Evolutionary conservation across 1,284 basidiomycete species (phyloP).

Genomic region (Apiotrichum sp.): DNA sequence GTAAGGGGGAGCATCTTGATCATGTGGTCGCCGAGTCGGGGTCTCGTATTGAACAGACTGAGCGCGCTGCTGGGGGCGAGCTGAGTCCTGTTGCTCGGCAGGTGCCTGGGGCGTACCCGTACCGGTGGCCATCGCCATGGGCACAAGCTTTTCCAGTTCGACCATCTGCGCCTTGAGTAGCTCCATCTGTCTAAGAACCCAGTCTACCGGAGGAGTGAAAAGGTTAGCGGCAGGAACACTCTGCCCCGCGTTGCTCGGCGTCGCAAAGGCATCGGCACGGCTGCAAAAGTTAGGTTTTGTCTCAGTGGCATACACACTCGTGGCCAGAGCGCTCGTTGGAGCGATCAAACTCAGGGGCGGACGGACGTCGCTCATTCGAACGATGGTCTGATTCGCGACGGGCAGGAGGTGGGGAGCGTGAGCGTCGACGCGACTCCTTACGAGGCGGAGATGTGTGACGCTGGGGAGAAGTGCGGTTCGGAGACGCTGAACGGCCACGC

Average conservation of each 20-base stretch:
- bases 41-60: background rate
- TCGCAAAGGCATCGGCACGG: background rate
- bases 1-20: background rate
- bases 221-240: too few relatives aligned
- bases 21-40: background rate
- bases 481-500: too few relatives aligned
- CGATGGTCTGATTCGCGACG: too few relatives aligned
- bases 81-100: background rate
- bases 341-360: too few relatives aligned
- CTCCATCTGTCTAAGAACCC: slow-evolving; percentile 9
- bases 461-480: too few relatives aligned
- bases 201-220: background rate
- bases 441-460: too few relatives aligned
- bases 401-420: too few relatives aligned
- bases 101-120: background rate
- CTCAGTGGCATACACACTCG: too few relatives aligned
- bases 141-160: slow-evolving; percentile 13
- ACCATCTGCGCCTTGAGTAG: slow-evolving; percentile 13
- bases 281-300: background rate
- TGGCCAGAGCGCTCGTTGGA: too few relatives aligned
- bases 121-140: background rate
- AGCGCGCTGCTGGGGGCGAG: background rate
- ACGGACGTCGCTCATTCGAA: too few relatives aligned
- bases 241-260: background rate
- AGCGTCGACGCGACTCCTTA: too few relatives aligned